Conservation (phyloP, 1,139 yeast genomes). For the Blastobotrys aristatus region DNA sequence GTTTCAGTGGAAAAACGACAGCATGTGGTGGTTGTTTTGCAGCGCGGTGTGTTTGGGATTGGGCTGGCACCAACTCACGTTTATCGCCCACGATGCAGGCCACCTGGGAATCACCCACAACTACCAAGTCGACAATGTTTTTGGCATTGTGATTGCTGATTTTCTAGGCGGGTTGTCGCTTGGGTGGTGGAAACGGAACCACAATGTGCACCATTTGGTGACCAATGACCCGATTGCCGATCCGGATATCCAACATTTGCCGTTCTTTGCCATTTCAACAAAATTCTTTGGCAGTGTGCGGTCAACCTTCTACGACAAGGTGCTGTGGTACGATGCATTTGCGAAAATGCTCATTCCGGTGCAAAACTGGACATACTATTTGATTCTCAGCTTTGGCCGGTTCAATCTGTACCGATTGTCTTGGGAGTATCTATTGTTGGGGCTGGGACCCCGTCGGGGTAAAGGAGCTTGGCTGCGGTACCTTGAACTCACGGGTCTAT, state of each 20-base stretch:
- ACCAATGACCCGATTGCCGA: constrained; percentile 92
- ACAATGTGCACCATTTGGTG: constrained; percentile 82
- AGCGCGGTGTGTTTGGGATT: constrained; percentile 68
- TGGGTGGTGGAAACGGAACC: constrained; percentile 95
- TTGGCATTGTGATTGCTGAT: constrained; percentile 71
- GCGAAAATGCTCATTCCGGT: constrained; percentile 56
- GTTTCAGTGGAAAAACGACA: constrained; percentile 29
- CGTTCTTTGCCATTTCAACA: constrained; percentile 82
- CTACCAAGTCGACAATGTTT: constrained; percentile 68
- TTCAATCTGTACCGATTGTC: constrained; percentile 78
- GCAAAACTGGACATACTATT: constrained; percentile 71
- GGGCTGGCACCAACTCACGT: constrained; percentile 88
- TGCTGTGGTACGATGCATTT: constrained; percentile 59
- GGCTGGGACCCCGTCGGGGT: constrained; percentile 75
- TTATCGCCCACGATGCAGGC: constrained; percentile 87
- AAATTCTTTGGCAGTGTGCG: constrained; percentile 61
- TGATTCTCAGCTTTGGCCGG: constrained; percentile 75
- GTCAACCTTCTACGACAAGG: constrained; percentile 73
- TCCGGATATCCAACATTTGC: constrained; percentile 90
- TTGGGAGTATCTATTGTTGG: constrained; percentile 66
- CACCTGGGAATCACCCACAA: constrained; percentile 79
- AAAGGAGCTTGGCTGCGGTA: constrained; percentile 84
- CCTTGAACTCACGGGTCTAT: constrained; percentile 65
- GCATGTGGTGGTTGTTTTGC: constrained; percentile 38
- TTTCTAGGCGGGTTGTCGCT: constrained; percentile 82